Conservation (phyloP, 305 asterid genomes). For the Ajuga reptans region DNA sequence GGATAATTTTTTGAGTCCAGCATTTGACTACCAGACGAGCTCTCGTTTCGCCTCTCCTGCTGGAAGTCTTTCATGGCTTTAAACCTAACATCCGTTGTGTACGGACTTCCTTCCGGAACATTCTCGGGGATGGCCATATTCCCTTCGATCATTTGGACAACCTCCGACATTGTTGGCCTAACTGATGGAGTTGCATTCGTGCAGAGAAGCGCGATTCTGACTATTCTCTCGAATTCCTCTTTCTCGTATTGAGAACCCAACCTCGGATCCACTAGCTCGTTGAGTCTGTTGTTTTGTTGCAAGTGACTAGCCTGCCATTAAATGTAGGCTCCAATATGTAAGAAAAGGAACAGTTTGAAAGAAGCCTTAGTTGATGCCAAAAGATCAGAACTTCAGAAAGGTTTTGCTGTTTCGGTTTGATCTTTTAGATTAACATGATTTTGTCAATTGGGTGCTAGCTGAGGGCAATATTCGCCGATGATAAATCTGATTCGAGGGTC, state of each 20-base stretch:
- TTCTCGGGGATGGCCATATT: constrained; percentile 39
- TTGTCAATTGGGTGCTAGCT: too few relatives aligned
- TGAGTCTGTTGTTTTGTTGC: constrained; percentile 38
- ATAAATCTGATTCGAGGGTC: too few relatives aligned
- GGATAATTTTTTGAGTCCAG: constrained; percentile 24
- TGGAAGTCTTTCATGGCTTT: constrained; percentile 57
- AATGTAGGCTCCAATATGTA: not conserved
- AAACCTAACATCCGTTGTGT: constrained; percentile 46
- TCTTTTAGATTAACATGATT: too few relatives aligned
- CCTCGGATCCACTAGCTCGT: constrained; percentile 52
- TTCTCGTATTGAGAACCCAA: constrained; percentile 32
- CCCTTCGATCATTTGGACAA: constrained; percentile 70
- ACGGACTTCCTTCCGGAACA: constrained; percentile 32
- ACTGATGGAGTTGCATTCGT: constrained; percentile 54
- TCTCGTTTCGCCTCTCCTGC: constrained; percentile 31
- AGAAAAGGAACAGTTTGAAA: too few relatives aligned
- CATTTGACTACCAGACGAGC: constrained; percentile 18
- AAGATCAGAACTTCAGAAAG: too few relatives aligned
- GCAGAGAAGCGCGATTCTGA: constrained; percentile 60
- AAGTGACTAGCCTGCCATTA: constrained; percentile 56
- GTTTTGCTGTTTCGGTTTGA: not conserved
- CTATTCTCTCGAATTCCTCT: constrained; percentile 46
- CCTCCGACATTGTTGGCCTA: constrained; percentile 83
- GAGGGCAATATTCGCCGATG: too few relatives aligned
- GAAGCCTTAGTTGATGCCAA: not conserved